These are phyloP conservation scores for Podospora bellae-mahoneyi DNA, from an alignment of 495 filamentous ascomycete species.

Conservation along the genomic window DNA sequence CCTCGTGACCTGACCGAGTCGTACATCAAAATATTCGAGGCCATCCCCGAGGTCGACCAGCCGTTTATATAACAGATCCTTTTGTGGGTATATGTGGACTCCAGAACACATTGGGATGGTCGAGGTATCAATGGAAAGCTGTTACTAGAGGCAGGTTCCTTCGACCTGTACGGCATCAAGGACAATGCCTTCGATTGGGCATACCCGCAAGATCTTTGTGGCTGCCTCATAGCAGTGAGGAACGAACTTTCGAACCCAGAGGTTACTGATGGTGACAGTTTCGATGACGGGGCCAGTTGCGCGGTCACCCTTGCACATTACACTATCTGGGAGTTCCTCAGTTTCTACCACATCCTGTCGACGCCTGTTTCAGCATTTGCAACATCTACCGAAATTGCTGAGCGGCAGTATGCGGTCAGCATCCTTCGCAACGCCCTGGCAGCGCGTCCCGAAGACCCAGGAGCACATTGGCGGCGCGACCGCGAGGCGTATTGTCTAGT, in stretches of 20 bases:
- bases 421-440: neutral
- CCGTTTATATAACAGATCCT: constrained; percentile 25
- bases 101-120: neutral
- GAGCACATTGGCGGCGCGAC: neutral
- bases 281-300: neutral
- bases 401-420: neutral
- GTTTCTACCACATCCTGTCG: neutral
- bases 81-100: constrained; percentile 9
- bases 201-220: neutral
- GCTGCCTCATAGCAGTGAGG: neutral
- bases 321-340: constrained; percentile 2
- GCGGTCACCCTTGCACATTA: neutral
- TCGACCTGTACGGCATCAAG: neutral
- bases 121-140: neutral
- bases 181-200: neutral
- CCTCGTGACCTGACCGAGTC: constrained; percentile 40
- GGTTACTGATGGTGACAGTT: neutral
- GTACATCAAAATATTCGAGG: constrained; percentile 36
- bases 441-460: neutral
- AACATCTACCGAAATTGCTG: neutral
- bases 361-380: neutral
- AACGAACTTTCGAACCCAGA: neutral
- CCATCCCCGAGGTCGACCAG: constrained; percentile 26
- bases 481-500: neutral
- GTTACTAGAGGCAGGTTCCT: neutral